Evolutionary conservation across 495 filamentous ascomycete genomes (phyloP).

Genomic region (Penicillium chermesinum): DNA sequence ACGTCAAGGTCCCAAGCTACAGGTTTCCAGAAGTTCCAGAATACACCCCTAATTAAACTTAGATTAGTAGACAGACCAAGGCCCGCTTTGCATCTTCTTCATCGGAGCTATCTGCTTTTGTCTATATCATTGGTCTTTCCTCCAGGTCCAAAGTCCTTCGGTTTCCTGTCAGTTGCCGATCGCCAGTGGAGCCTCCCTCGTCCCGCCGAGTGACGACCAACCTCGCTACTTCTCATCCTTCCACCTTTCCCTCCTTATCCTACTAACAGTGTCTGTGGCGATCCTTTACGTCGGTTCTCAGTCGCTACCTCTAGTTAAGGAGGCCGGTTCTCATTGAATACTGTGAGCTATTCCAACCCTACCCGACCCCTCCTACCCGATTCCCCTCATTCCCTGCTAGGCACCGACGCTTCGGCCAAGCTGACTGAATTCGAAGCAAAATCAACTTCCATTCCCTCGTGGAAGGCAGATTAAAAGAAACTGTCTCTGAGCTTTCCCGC

Average conservation of each 20-base stretch:
- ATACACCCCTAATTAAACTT: neutral
- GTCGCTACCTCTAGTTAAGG: conserved; percentile 7
- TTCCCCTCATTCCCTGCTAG: conserved; percentile 24
- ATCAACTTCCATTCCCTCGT: conserved; percentile 1
- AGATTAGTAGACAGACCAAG: neutral
- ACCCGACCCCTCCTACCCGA: conserved; percentile 3
- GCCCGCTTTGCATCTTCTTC: neutral
- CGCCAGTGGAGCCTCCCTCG: conserved; percentile 38
- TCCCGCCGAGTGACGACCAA: conserved; percentile 38
- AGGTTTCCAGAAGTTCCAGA: neutral
- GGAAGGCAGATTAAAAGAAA: neutral
- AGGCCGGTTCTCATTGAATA: conserved; percentile 4
- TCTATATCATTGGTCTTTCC: neutral
- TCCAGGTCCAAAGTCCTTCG: conserved; percentile 15
- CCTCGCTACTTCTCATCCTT: conserved; percentile 22
- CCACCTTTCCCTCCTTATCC: conserved; percentile 14
- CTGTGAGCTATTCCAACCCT: conserved; percentile 12
- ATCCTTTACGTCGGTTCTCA: conserved; percentile 11
- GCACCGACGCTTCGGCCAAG: conserved; percentile 18
- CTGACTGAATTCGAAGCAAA: conserved; percentile 13
- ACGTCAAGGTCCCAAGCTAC: neutral
- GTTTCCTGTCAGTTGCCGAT: conserved; percentile 36
- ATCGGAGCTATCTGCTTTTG: neutral
- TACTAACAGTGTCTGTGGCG: conserved; percentile 8
- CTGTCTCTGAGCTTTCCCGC: conserved; percentile 20